Conservation (phyloP, 192 early-diverging fungal genomes). For the Jimgerdemannia lactiflua region DNA sequence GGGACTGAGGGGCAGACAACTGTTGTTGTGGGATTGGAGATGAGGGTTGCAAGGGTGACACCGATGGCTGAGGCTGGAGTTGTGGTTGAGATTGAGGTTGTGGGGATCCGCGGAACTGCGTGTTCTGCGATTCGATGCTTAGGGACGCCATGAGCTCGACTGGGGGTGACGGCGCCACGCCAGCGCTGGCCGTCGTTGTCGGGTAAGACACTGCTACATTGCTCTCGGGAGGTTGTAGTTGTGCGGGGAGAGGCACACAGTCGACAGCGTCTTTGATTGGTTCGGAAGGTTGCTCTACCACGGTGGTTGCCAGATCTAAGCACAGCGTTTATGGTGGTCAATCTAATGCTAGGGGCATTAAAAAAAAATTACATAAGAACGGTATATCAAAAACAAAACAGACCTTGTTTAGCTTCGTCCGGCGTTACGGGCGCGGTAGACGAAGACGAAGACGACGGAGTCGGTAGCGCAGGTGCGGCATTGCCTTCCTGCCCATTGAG, state of each 20-base stretch:
- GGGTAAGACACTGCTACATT: neutral
- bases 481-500: neutral
- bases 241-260: neutral
- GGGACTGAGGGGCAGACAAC: neutral
- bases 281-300: neutral
- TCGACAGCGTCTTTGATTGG: neutral
- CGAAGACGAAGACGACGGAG: neutral
- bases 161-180: neutral
- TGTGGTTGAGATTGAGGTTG: neutral
- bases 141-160: neutral
- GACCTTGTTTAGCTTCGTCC: neutral
- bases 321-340: neutral
- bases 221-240: neutral
- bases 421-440: neutral
- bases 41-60: neutral
- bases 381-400: neutral
- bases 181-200: neutral
- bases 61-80: neutral
- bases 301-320: neutral
- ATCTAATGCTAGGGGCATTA: neutral
- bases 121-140: neutral
- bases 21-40: neutral
- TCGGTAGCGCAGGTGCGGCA: neutral
- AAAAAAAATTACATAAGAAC: neutral
- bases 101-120: neutral